A percentile compares a stretch with the other conserved stretches of the same genome.
phyloP scores from a whole-genome alignment of 371 early-diverging fungal genomes.

The Circinella umbellata region DNA sequence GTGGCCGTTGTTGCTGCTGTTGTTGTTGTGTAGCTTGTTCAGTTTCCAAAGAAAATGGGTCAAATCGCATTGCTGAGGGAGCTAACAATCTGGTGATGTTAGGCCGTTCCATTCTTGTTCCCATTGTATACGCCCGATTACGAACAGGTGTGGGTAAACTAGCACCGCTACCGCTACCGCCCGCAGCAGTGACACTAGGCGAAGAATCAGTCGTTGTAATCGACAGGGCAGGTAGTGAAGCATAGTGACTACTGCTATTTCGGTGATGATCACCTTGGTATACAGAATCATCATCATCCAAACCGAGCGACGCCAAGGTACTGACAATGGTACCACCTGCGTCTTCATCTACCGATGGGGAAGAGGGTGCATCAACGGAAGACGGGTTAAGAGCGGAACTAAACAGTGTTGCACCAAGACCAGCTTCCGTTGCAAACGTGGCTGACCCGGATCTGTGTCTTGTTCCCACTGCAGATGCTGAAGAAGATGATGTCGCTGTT shows the following conservation, averaged over 20 bases:
- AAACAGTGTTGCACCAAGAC: conserved; percentile 54
- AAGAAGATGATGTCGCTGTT: background rate
- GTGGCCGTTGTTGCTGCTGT: conserved; percentile 16
- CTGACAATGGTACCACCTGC: conserved; percentile 58
- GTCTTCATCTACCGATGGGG: conserved; percentile 28
- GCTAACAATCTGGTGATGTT: conserved; percentile 16
- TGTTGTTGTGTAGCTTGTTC: conserved; percentile 18
- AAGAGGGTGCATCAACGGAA: conserved; percentile 37
- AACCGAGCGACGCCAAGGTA: conserved; percentile 71
- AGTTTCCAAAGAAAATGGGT: conserved; percentile 16
- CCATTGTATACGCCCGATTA: conserved; percentile 66
- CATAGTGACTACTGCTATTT: background rate
- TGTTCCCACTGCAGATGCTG: conserved; percentile 17
- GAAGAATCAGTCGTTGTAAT: conserved; percentile 1
- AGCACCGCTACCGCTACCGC: background rate
- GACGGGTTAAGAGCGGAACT: conserved; percentile 35
- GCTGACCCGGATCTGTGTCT: conserved; percentile 60
- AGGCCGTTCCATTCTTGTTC: conserved; percentile 21
- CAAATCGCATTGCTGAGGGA: conserved; percentile 15
- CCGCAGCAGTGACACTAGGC: background rate
- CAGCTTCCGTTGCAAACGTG: conserved; percentile 34
- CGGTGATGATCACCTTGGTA: conserved; percentile 4
- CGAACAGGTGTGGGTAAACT: conserved; percentile 41
- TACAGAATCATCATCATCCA: conserved; percentile 57
- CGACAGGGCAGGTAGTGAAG: conserved; percentile 10